phyloP scores from a whole-genome alignment of 805 yeast species.

The Naumovozyma baii region DNA sequence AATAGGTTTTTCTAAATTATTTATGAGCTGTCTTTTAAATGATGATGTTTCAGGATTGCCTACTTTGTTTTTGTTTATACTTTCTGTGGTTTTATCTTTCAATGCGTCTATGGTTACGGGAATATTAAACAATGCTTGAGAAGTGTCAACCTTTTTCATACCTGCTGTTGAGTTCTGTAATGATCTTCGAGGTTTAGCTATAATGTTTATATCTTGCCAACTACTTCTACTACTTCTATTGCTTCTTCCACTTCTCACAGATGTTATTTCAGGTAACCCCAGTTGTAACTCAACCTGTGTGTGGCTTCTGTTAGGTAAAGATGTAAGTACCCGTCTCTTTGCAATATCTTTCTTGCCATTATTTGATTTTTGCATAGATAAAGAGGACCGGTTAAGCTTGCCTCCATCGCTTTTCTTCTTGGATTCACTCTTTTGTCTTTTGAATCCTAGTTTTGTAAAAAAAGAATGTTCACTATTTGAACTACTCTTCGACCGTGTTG shows the following conservation, averaged over 20 bases:
- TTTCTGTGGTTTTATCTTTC: background rate
- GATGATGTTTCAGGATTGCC: background rate
- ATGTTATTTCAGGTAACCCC: constrained; percentile 21
- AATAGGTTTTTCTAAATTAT: background rate
- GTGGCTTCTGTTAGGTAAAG: background rate
- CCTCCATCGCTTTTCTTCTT: constrained; percentile 1
- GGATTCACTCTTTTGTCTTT: background rate
- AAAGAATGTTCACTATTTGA: background rate
- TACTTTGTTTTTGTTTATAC: background rate
- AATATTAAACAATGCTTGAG: constrained; percentile 16
- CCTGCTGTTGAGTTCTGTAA: constrained; percentile 17
- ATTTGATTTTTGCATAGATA: constrained; percentile 9
- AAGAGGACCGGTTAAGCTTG: constrained; percentile 5
- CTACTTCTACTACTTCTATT: constrained; percentile 2
- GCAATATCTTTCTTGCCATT: constrained; percentile 15
- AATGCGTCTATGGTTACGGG: constrained; percentile 13
- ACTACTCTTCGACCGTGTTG: background rate
- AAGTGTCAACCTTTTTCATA: constrained; percentile 6
- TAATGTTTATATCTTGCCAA: constrained; percentile 4
- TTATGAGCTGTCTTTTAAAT: background rate
- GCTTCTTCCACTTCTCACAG: constrained; percentile 14
- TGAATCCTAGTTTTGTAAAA: background rate
- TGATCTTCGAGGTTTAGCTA: constrained; percentile 13
- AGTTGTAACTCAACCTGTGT: constrained; percentile 4
- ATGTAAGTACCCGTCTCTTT: constrained; percentile 12